Evolutionary conservation across 2,329 filamentous ascomycete species (phyloP), one percentile per base, ranked within the genome.

Genomic region (Paraphaeosphaeria sporulosa): DNA sequence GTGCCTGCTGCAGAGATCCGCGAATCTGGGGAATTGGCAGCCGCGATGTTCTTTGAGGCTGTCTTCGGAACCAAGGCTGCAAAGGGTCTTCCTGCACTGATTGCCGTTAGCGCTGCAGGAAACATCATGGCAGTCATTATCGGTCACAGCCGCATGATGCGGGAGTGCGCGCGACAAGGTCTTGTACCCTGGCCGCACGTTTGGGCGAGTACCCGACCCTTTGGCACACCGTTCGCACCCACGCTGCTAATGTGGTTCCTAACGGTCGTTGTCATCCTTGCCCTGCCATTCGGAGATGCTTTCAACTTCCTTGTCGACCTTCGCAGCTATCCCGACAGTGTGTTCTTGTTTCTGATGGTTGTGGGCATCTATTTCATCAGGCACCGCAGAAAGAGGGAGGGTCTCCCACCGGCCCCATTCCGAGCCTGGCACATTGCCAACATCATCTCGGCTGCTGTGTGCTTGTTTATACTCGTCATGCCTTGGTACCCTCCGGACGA

Each of bases 401-500:
- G 71, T 6, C 62, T 73, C 3, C 71, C 70, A 4, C 61, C 52
- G 5, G 64, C 70, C 1, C 53, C 60, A 5, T 74, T 69, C 47
- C 64, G 64, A 32, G 60, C 68, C 9, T 73, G 71, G 71, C 66
- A 70, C 50, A 56, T 59, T 5, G 66, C 69, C 0, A 61, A 71
- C 32, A 68, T 74, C 43, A 57, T 74, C 27, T 70, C 67, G 6
- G 65, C 71, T 15, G 44, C 64, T 8, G 55, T 69, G 8, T 72
- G 70, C 50, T 59, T 74, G 8, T 71, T 75, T 59, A 78, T 91
- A 47, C 76, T 92, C 2, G 82, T 88, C 17, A 90, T 90, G 82
- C 89, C 90, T 0, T 92, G 89, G 90, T 89, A 87, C 64, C 90
- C 89, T 1, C 90, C 90, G 0, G 79, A 81, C 0, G 83, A 80